Evolutionary conservation across 1,139 yeast genomes (phyloP).

Genomic region (Diutina pseudorugosa): DNA sequence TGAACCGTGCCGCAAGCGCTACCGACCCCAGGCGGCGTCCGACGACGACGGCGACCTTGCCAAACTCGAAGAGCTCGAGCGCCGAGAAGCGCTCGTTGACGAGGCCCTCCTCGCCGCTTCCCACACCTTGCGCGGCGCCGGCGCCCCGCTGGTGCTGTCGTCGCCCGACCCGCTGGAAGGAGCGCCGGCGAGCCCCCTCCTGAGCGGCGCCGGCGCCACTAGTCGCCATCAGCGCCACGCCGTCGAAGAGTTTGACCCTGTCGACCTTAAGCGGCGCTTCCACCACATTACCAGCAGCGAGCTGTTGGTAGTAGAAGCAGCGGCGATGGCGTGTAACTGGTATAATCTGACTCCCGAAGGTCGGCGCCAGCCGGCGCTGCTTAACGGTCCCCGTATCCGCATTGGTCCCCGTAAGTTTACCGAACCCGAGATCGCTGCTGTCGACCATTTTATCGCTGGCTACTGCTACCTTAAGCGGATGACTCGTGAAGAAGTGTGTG

Average conservation of each 20-base stretch:
- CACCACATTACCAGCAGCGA: conserved; percentile 19
- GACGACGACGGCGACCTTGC: conserved; percentile 6
- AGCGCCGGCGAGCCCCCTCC: not conserved
- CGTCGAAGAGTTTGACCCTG: not conserved
- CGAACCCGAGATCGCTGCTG: conserved; percentile 51
- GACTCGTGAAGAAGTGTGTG: conserved; percentile 58
- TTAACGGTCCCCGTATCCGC: conserved; percentile 12
- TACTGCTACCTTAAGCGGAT: conserved; percentile 53
- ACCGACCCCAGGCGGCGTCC: conserved; percentile 5
- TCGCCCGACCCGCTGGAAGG: not conserved
- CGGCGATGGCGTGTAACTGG: conserved; percentile 25
- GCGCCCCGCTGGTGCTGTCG: not conserved
- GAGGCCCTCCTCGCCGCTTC: conserved; percentile 56
- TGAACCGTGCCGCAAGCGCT: not conserved
- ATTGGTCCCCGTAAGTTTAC: conserved; percentile 40
- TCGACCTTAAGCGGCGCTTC: conserved; percentile 14
- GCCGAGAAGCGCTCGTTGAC: conserved; percentile 48
- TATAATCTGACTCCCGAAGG: conserved; percentile 12
- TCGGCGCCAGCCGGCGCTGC: conserved; percentile 10
- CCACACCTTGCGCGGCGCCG: not conserved
- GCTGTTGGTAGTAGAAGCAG: conserved; percentile 24
- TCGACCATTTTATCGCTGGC: conserved; percentile 59
- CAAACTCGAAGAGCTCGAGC: not conserved
- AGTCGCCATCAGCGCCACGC: conserved; percentile 2
- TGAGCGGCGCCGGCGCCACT: not conserved